Conservation (phyloP, 2,329 filamentous ascomycete genomes). For the Diatrype stigma region DNA sequence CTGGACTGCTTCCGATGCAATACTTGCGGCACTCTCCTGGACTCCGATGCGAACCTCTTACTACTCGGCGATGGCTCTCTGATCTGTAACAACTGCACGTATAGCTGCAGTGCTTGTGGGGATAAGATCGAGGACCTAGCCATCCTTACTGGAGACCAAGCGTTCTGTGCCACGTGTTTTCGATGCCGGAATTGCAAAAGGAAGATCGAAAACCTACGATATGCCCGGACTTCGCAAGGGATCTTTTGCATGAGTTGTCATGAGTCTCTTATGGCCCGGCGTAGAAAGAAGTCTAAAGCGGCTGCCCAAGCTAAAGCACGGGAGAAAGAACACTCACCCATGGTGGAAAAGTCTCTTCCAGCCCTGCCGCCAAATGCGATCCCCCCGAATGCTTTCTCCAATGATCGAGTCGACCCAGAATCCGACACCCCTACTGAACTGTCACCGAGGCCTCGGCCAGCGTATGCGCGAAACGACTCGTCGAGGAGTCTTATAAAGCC, state of each 20-base stretch:
- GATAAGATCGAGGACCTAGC: constrained; percentile 98
- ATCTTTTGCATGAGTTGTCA: constrained; percentile 99
- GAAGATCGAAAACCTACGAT: constrained; percentile 97
- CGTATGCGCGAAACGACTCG: constrained; percentile 48
- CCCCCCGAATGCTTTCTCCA: constrained; percentile 58
- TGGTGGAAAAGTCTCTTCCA: constrained; percentile 87
- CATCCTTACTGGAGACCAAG: constrained; percentile 95
- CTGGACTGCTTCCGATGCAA: constrained; percentile 98
- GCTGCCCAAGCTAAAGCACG: constrained; percentile 56
- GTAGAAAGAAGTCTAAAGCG: constrained; percentile 80
- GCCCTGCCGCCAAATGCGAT: constrained; percentile 77
- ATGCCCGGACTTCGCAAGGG: constrained; percentile 94
- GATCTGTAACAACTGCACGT: constrained; percentile 99
- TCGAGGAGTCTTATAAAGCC: constrained; percentile 50
- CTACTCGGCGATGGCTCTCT: constrained; percentile 95
- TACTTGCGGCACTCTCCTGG: constrained; percentile 89
- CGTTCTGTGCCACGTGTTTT: constrained; percentile 96
- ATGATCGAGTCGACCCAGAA: constrained; percentile 55
- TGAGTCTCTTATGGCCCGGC: constrained; percentile 89
- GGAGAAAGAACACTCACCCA: constrained; percentile 60
- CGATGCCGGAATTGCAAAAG: constrained; percentile 96
- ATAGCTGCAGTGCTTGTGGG: constrained; percentile 93
- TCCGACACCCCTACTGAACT: constrained; percentile 66
- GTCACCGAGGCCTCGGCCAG: constrained; percentile 56
- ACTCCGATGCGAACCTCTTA: constrained; percentile 95